These are phyloP conservation scores for Botryotinia calthae DNA, from an alignment of 2,329 filamentous ascomycete species.

Conservation along the genomic window DNA sequence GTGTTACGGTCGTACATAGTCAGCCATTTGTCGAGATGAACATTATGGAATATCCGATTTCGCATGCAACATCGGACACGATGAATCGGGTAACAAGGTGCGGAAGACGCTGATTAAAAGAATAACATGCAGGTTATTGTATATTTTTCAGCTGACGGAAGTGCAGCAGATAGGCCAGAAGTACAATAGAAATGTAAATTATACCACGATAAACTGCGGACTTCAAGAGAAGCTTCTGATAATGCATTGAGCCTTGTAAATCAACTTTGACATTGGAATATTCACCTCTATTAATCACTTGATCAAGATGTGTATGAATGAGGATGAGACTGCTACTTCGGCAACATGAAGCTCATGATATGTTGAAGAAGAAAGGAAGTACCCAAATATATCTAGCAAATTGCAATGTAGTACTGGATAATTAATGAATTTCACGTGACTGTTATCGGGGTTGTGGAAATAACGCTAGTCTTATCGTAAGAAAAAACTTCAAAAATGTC, in stretches of 20 bases:
- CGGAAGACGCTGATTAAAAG: background rate
- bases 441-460: slow-evolving; percentile 13
- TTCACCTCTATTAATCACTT: slow-evolving; percentile 1
- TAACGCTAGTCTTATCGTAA: slow-evolving; percentile 21
- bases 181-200: background rate
- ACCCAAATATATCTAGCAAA: background rate
- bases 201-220: background rate
- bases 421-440: slow-evolving; percentile 16
- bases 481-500: slow-evolving; percentile 23
- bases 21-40: background rate
- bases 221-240: background rate
- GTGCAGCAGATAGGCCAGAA: background rate
- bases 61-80: background rate
- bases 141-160: background rate
- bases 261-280: background rate
- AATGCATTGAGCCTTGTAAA: background rate
- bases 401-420: background rate
- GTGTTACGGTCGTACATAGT: background rate
- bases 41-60: background rate
- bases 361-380: background rate
- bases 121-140: background rate
- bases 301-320: background rate
- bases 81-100: background rate
- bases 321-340: background rate
- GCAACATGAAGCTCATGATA: background rate